A percentile compares a stretch with the other conserved stretches of the same genome.
phyloP scores from a whole-genome alignment of 2,329 filamentous ascomycete species.

The Cercospora brassicicola region DNA sequence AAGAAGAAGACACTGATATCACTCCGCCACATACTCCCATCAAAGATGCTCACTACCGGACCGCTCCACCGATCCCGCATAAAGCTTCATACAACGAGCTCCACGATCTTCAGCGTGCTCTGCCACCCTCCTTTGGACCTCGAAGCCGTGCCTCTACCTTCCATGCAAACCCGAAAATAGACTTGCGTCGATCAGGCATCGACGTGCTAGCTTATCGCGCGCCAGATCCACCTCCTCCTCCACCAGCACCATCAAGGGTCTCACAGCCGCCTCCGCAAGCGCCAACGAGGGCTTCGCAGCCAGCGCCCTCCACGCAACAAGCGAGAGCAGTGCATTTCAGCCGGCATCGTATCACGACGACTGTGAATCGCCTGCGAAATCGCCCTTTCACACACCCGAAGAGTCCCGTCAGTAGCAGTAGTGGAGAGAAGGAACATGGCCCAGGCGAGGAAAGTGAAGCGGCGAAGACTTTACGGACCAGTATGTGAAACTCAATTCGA shows the following conservation, averaged over 20 bases:
- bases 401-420: background rate
- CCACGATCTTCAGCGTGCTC: background rate
- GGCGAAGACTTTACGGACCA: background rate
- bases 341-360: background rate
- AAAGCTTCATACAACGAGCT: background rate
- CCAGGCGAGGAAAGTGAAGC: background rate
- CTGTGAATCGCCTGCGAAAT: background rate
- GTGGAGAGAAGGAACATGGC: background rate
- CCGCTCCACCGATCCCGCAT: background rate
- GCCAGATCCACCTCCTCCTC: background rate
- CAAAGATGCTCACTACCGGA: background rate
- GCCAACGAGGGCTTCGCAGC: background rate
- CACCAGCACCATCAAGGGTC: background rate
- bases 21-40: conserved; percentile 1
- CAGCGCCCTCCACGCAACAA: background rate
- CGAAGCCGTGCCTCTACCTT: background rate
- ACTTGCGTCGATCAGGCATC: background rate
- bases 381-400: background rate
- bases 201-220: background rate
- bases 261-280: background rate
- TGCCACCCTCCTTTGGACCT: background rate
- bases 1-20: background rate
- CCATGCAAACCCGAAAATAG: background rate
- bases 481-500: background rate
- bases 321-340: conserved; percentile 4